phyloP scores from a whole-genome alignment of 257 asterid species.

The Nicotiana knightiana region DNA sequence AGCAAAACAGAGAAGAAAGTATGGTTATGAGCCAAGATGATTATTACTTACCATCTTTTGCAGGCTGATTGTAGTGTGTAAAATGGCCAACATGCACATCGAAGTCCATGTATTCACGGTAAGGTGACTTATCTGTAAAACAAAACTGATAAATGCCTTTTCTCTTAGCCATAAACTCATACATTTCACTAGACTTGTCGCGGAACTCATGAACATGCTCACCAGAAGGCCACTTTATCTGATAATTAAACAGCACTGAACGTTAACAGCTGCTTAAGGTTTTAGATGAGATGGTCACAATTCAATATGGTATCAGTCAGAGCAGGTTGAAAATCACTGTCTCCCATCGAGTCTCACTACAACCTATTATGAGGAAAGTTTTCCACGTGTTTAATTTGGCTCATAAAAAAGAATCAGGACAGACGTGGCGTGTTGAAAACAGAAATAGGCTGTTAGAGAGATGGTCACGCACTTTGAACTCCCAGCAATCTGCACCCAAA shows the following conservation, averaged over 20 bases:
- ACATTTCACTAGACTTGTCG: constrained; percentile 70
- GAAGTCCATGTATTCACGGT: constrained; percentile 81
- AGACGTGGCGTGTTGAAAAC: too few species aligned
- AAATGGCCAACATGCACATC: constrained; percentile 79
- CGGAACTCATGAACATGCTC: constrained; percentile 71
- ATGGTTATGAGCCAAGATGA: background rate
- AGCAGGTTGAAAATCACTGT: too few species aligned
- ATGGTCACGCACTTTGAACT: too few species aligned
- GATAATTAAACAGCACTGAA: background rate
- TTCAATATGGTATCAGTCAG: too few species aligned
- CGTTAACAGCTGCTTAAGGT: too few species aligned
- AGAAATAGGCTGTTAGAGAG: too few species aligned
- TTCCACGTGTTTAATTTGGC: too few species aligned
- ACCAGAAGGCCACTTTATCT: constrained; percentile 93
- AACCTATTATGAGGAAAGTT: too few species aligned
- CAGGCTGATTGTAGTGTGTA: constrained; percentile 78
- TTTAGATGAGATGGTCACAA: too few species aligned
- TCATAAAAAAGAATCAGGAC: too few species aligned
- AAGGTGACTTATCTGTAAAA: constrained; percentile 85
- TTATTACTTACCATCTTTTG: constrained; percentile 63
- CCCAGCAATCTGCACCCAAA: too few species aligned
- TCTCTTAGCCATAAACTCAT: constrained; percentile 63
- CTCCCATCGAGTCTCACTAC: too few species aligned
- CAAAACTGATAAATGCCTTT: constrained; percentile 78
- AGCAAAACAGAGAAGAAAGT: background rate